Conservation (phyloP, 495 filamentous ascomycete genomes). For the Terfezia claveryi region DNA sequence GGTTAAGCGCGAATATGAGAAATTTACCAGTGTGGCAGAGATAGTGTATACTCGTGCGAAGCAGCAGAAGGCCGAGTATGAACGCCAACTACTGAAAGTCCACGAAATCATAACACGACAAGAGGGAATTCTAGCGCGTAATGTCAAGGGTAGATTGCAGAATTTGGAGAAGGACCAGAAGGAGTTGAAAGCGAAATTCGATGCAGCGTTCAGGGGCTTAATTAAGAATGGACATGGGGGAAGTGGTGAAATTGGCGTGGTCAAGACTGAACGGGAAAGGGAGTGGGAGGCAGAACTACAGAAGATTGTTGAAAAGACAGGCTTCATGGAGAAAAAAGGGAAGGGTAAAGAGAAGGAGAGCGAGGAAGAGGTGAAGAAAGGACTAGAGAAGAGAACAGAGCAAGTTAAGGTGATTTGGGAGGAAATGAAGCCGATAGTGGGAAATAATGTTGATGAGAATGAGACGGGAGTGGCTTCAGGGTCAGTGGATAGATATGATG, state of each 20-base stretch:
- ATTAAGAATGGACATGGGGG: constrained; percentile 11
- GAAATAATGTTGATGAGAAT: constrained; percentile 2
- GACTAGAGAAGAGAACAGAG: constrained; percentile 6
- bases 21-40: constrained; percentile 15
- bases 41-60: constrained; percentile 17
- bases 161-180: constrained; percentile 11
- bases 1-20: constrained; percentile 8
- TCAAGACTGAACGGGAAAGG: background rate
- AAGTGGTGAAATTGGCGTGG: constrained; percentile 4
- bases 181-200: constrained; percentile 13
- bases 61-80: constrained; percentile 14
- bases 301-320: background rate
- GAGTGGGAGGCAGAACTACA: background rate
- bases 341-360: constrained; percentile 12
- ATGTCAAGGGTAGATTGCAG: constrained; percentile 8
- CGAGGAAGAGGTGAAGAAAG: constrained; percentile 11
- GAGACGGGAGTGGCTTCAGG: background rate
- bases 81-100: constrained; percentile 13
- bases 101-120: constrained; percentile 5
- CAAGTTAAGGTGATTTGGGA: constrained; percentile 4
- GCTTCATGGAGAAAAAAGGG: background rate
- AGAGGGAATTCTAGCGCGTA: constrained; percentile 2
- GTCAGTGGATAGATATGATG: background rate
- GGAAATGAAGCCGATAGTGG: background rate
- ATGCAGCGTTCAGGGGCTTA: constrained; percentile 12